These are phyloP conservation scores for Parachaetomium inaequale DNA, from an alignment of 495 filamentous ascomycete genomes.

Conservation along the genomic window DNA sequence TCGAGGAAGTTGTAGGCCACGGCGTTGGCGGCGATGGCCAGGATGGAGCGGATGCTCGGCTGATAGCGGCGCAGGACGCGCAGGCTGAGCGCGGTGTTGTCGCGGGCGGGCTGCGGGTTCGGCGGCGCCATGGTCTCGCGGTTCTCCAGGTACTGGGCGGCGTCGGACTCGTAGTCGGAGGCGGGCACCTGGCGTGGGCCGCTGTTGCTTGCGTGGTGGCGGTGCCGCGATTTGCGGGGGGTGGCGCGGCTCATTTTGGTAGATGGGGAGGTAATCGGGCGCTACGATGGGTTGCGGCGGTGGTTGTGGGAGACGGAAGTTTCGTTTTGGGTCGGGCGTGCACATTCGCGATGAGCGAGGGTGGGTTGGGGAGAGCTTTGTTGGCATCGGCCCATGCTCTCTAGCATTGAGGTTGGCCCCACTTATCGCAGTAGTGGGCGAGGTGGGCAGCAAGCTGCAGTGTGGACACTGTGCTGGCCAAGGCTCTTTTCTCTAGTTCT, in stretches of 20 bases:
- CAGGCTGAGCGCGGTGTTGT: slow-evolving; percentile 79
- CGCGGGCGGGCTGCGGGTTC: slow-evolving; percentile 47
- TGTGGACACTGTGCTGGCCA: too few relatives aligned
- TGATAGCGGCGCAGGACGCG: slow-evolving; percentile 72
- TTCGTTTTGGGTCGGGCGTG: too few relatives aligned
- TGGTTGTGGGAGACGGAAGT: too few relatives aligned
- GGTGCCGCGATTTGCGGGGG: slow-evolving; percentile 36
- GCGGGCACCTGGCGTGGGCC: slow-evolving; percentile 33
- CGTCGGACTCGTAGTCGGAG: slow-evolving; percentile 65
- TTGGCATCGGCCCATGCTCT: too few relatives aligned
- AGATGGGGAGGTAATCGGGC: too few relatives aligned
- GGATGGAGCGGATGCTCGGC: slow-evolving; percentile 60
- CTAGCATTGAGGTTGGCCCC: too few relatives aligned
- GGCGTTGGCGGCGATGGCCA: slow-evolving; percentile 72
- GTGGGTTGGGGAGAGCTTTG: too few relatives aligned
- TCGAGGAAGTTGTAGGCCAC: slow-evolving; percentile 73
- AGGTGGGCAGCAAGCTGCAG: too few relatives aligned
- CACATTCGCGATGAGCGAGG: too few relatives aligned
- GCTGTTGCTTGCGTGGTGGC: slow-evolving; percentile 38
- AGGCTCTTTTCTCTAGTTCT: too few relatives aligned
- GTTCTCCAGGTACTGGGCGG: slow-evolving; percentile 40
- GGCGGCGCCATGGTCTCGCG: slow-evolving; percentile 23
- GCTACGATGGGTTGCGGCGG: too few relatives aligned
- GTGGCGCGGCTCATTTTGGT: slow-evolving; percentile 30
- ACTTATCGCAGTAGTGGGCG: too few relatives aligned